phyloP scores from a whole-genome alignment of 2,329 filamentous ascomycete genomes.

The Sordariomycetes sp. region DNA sequence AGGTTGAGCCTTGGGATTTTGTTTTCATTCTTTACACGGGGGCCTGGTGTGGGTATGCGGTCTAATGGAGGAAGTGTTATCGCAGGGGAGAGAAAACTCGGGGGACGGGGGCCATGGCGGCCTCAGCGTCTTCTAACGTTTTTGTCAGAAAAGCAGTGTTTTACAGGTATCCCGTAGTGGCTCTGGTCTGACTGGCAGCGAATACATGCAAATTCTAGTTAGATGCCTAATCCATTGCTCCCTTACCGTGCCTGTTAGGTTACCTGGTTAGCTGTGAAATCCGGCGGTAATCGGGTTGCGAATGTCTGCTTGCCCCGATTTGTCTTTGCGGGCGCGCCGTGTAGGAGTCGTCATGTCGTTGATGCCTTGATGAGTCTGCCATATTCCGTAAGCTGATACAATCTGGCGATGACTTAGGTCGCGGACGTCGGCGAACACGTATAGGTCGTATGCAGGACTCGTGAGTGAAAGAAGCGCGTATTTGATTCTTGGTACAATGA shows the following conservation, averaged over 20 bases:
- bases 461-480: background rate
- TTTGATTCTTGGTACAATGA: background rate
- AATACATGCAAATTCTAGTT: background rate
- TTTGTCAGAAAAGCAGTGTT: background rate
- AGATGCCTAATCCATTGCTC: background rate
- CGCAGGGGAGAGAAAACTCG: background rate
- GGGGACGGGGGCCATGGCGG: background rate
- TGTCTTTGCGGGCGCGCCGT: too few relatives aligned
- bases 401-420: background rate
- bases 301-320: background rate
- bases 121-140: background rate
- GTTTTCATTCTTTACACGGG: background rate
- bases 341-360: too few relatives aligned
- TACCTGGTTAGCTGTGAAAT: background rate
- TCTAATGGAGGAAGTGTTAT: background rate
- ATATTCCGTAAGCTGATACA: too few relatives aligned
- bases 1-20: conserved; percentile 1
- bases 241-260: background rate
- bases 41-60: background rate
- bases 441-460: background rate
- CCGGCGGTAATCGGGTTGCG: background rate
- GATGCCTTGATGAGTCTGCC: too few relatives aligned
- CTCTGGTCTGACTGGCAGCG: background rate
- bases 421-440: background rate
- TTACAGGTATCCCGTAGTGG: background rate